Evolutionary conservation across 345 rosid genomes (phyloP).

Genomic region (Corymbia maculata): DNA sequence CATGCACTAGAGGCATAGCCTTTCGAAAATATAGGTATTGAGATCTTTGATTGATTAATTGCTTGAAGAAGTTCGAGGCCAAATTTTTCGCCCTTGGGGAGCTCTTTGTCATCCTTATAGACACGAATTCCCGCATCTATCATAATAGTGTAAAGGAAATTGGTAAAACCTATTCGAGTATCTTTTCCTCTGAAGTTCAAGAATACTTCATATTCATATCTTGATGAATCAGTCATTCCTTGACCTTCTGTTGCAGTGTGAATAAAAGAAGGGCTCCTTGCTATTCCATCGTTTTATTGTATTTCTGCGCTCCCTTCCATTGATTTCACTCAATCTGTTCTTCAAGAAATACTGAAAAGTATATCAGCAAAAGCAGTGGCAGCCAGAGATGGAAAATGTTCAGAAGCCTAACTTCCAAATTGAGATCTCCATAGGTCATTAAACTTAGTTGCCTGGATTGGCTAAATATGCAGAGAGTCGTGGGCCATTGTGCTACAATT

Average conservation of each 20-base stretch:
- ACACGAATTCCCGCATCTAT: fast-evolving
- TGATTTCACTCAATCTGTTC: not conserved
- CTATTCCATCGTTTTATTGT: not conserved
- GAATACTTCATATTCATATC: not conserved
- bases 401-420: not conserved
- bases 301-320: not conserved
- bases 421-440: not conserved
- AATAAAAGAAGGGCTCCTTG: not conserved
- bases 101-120: not conserved
- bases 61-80: not conserved
- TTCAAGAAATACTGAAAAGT: fast-evolving
- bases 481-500: not conserved
- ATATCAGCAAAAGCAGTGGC: fast-evolving
- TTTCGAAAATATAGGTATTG: not conserved
- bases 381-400: not conserved
- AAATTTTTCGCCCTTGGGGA: fast-evolving
- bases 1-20: not conserved
- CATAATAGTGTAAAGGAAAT: not conserved
- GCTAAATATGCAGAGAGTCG: not conserved
- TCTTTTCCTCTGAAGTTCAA: not conserved
- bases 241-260: fast-evolving
- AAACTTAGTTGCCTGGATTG: not conserved
- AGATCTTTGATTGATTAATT: not conserved
- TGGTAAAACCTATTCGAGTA: not conserved
- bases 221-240: not conserved